These are phyloP conservation scores for Kwoniella mangroviensis DNA, from an alignment of 768 basidiomycete species.

Conservation along the genomic window DNA sequence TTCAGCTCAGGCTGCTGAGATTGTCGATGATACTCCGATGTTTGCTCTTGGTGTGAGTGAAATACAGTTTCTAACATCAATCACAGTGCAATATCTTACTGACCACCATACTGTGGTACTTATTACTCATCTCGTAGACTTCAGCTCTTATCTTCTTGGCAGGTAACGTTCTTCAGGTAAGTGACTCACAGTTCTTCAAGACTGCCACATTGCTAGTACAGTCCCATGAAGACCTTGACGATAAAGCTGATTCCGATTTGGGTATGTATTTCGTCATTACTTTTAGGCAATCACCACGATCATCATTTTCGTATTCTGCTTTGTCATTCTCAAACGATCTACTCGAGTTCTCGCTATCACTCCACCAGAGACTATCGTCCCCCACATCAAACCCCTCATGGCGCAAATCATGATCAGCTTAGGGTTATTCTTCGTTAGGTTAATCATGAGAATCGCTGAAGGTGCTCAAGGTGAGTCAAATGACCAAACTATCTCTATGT, in stretches of 20 bases:
- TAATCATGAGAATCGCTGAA: conserved; percentile 39
- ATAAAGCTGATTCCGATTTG: too few relatives aligned
- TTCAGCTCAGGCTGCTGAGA: conserved; percentile 29
- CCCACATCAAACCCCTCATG: conserved; percentile 29
- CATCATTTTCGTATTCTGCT: conserved; percentile 37
- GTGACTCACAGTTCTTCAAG: neutral
- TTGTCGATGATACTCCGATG: conserved; percentile 34
- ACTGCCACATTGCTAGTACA: too few relatives aligned
- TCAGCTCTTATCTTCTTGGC: conserved; percentile 38
- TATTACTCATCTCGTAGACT: conserved; percentile 14
- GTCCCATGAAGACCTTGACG: too few relatives aligned
- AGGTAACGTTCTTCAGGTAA: conserved; percentile 39
- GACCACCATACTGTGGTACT: too few relatives aligned
- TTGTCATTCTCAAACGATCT: conserved; percentile 36
- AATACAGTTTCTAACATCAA: too few relatives aligned
- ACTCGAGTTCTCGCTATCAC: conserved; percentile 22
- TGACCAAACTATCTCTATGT: neutral
- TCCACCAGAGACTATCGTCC: conserved; percentile 18
- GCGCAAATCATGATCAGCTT: conserved; percentile 33
- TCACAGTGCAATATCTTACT: too few relatives aligned
- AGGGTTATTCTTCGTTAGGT: conserved; percentile 38
- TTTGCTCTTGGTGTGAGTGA: conserved; percentile 34
- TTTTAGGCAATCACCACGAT: conserved; percentile 39
- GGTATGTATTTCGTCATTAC: too few relatives aligned
- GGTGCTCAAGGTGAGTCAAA: conserved; percentile 41